These are phyloP conservation scores for Pleurotus sapidus DNA, from an alignment of 768 basidiomycete genomes.

Conservation along the genomic window DNA sequence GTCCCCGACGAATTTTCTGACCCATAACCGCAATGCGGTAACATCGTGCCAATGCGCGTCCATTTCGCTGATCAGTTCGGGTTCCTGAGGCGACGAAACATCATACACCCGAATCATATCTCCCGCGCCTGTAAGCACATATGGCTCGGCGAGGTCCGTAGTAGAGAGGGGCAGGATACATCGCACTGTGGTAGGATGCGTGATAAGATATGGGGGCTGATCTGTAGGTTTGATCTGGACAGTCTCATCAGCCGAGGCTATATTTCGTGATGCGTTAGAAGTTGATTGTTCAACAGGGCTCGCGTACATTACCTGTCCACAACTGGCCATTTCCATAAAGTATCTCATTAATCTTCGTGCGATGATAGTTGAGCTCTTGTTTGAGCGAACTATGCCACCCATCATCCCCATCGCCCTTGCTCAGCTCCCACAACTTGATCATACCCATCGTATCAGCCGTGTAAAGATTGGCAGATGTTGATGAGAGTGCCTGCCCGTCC, in stretches of 20 bases:
- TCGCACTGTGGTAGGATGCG: slow-evolving; percentile 65
- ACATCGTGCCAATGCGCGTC: slow-evolving; percentile 94
- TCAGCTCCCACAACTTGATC: slow-evolving; percentile 77
- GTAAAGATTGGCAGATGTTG: slow-evolving; percentile 54
- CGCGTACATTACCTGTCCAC: slow-evolving; percentile 71
- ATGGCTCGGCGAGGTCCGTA: slow-evolving; percentile 64
- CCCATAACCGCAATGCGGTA: slow-evolving; percentile 72
- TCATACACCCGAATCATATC: slow-evolving; percentile 84
- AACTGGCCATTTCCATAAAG: slow-evolving; percentile 63
- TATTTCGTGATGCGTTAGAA: background rate
- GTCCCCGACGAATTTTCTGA: slow-evolving; percentile 41
- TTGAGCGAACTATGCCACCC: slow-evolving; percentile 51
- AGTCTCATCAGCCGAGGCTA: slow-evolving; percentile 90
- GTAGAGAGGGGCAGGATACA: slow-evolving; percentile 67
- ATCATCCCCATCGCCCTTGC: slow-evolving; percentile 30
- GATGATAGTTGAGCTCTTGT: slow-evolving; percentile 66
- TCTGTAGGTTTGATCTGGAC: slow-evolving; percentile 51
- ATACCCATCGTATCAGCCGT: slow-evolving; percentile 93
- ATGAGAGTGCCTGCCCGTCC: slow-evolving; percentile 47
- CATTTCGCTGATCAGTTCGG: slow-evolving; percentile 66
- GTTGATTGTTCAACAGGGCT: background rate
- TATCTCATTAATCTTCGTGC: slow-evolving; percentile 82
- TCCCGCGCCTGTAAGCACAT: slow-evolving; percentile 79
- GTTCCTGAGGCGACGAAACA: slow-evolving; percentile 62
- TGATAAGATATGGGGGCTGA: slow-evolving; percentile 24